Conservation (phyloP, 179 eudicot genomes). For the Carnegiea gigantea region DNA sequence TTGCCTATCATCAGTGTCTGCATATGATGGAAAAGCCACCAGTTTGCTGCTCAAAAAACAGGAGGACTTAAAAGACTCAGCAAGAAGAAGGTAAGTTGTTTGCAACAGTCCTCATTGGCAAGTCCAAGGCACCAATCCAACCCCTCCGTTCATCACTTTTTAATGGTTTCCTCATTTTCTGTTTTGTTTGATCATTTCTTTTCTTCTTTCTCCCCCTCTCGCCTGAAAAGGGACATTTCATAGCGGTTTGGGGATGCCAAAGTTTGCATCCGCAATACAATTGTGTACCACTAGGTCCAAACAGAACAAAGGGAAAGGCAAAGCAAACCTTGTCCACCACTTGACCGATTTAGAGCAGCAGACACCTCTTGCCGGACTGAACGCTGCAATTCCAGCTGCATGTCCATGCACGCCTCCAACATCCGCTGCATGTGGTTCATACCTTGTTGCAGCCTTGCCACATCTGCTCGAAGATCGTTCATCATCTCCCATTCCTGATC, state of each 20-base stretch:
- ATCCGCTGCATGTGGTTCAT: slow-evolving; percentile 99
- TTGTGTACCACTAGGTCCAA: not conserved
- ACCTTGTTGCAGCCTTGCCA: slow-evolving; percentile 94
- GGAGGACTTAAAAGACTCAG: not conserved
- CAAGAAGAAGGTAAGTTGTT: not conserved
- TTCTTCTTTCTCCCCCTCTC: not conserved
- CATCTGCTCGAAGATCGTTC: slow-evolving; percentile 83
- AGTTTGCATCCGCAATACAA: not conserved
- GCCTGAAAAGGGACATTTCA: not conserved
- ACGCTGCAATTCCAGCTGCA: slow-evolving; percentile 97
- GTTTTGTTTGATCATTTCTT: not conserved
- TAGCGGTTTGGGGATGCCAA: not conserved
- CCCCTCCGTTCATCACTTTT: not conserved
- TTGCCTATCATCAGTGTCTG: not conserved
- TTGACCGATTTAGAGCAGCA: slow-evolving; percentile 87
- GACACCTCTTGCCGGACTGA: slow-evolving; percentile 98
- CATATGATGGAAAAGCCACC: not conserved
- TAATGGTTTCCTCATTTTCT: not conserved
- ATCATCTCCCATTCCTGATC: slow-evolving; percentile 96
- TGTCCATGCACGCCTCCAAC: slow-evolving; percentile 99
- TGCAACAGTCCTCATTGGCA: not conserved
- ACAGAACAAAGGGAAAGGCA: not conserved
- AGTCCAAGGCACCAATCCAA: not conserved
- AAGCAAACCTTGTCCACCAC: slow-evolving; percentile 60
- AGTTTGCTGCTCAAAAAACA: not conserved